Conservation (phyloP, 2,329 filamentous ascomycete species). For the Aureobasidium sp. region DNA sequence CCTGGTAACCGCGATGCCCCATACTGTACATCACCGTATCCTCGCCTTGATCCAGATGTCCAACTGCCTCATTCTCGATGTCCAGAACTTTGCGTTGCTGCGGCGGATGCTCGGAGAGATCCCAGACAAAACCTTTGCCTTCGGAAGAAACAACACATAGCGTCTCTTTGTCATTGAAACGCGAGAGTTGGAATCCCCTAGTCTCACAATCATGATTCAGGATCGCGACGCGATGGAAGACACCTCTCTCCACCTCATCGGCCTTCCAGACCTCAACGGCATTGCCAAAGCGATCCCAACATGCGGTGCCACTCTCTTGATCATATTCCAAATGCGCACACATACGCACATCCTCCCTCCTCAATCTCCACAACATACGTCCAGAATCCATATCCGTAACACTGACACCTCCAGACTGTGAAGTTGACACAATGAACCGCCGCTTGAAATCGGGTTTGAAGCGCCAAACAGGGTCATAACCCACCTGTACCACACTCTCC, state of each 20-base stretch:
- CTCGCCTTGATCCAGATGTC: constrained; percentile 39
- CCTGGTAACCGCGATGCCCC: constrained; percentile 37
- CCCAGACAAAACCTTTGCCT: constrained; percentile 41
- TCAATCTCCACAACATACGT: constrained; percentile 32
- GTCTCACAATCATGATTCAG: constrained; percentile 39
- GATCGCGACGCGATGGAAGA: constrained; percentile 36
- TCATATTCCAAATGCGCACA: constrained; percentile 43
- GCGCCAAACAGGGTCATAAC: constrained; percentile 39
- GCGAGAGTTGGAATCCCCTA: constrained; percentile 40
- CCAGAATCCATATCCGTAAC: constrained; percentile 44
- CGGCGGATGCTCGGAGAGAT: constrained; percentile 33
- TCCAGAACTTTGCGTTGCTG: constrained; percentile 30
- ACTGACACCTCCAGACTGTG: constrained; percentile 39
- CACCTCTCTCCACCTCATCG: constrained; percentile 31
- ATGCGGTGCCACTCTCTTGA: constrained; percentile 37
- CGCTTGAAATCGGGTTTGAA: constrained; percentile 43
- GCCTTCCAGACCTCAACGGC: constrained; percentile 41
- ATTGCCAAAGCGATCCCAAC: constrained; percentile 41
- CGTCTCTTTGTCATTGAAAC: constrained; percentile 27
- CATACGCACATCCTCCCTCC: constrained; percentile 31
- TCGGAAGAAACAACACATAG: constrained; percentile 42
- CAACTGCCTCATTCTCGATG: constrained; percentile 37
- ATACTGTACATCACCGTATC: constrained; percentile 41
- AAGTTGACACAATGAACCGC: constrained; percentile 40
- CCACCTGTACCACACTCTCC: constrained; percentile 37